Conservation (phyloP, 2,329 filamentous ascomycete genomes). For the Paraphaeosphaeria sporulosa region DNA sequence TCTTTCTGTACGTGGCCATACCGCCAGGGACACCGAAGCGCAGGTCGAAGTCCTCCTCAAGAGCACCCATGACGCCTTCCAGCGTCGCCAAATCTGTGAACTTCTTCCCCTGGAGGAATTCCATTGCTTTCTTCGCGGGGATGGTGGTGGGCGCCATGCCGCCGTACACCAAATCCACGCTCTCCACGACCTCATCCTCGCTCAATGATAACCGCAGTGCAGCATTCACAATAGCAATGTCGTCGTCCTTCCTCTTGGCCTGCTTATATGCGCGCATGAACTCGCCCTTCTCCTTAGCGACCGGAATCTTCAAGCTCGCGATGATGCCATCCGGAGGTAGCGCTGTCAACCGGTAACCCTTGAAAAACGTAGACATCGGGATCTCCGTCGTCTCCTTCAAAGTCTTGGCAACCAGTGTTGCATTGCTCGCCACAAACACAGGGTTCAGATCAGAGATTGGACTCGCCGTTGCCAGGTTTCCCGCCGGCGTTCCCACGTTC, state of each 20-base stretch:
- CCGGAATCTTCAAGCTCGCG: conserved; percentile 83
- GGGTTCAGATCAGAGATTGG: conserved; percentile 97
- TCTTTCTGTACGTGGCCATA: conserved; percentile 96
- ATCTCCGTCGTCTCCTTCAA: conserved; percentile 77
- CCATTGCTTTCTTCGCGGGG: conserved; percentile 79
- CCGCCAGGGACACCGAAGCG: conserved; percentile 91
- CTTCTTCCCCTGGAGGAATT: conserved; percentile 77
- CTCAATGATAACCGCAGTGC: conserved; percentile 79
- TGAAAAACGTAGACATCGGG: conserved; percentile 93
- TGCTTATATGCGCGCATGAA: conserved; percentile 93
- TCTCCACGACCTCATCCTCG: conserved; percentile 72
- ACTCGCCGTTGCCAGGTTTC: conserved; percentile 91
- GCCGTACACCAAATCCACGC: conserved; percentile 85
- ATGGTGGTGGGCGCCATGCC: conserved; percentile 94
- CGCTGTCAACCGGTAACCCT: conserved; percentile 85
- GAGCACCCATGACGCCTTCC: conserved; percentile 85
- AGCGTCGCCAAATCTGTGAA: conserved; percentile 83
- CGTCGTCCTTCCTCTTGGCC: conserved; percentile 95
- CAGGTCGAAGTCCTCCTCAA: conserved; percentile 90
- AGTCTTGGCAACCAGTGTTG: conserved; percentile 81
- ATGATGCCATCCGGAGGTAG: conserved; percentile 84
- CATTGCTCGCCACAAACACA: conserved; percentile 86
- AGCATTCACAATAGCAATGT: conserved; percentile 96
- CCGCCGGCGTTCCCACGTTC: conserved; percentile 96
- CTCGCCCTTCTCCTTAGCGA: conserved; percentile 77